Conservation (phyloP, 2,329 filamentous ascomycete species). For the Fusarium tjaetaba region DNA sequence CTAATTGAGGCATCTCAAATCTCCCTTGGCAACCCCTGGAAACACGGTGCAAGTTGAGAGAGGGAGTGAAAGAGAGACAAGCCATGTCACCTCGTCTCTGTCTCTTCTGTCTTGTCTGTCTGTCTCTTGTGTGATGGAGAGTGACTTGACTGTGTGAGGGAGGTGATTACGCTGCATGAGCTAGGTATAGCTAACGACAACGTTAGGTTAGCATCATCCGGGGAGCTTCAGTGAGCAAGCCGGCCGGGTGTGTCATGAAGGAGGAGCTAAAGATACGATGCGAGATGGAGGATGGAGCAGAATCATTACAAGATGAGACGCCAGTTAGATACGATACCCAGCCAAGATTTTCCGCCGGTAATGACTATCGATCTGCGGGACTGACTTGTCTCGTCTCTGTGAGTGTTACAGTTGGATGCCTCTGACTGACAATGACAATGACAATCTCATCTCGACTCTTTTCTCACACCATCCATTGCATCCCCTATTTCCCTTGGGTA, state of each 20-base stretch:
- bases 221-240: conserved; percentile 29
- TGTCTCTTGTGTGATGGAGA: background rate
- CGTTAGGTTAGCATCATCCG: conserved; percentile 22
- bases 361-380: conserved; percentile 22
- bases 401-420: conserved; percentile 1
- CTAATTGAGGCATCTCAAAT: conserved; percentile 37
- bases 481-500: background rate
- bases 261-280: conserved; percentile 16
- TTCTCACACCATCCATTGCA: conserved; percentile 23
- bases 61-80: conserved; percentile 9
- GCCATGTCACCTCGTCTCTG: conserved; percentile 19
- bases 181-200: conserved; percentile 1
- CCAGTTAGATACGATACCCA: conserved; percentile 11
- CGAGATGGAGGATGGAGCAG: conserved; percentile 13
- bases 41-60: background rate
- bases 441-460: conserved; percentile 31
- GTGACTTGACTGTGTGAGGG: background rate
- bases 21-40: conserved; percentile 24
- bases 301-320: conserved; percentile 31
- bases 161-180: conserved; percentile 10
- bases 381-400: background rate
- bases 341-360: conserved; percentile 30
- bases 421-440: background rate
- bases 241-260: conserved; percentile 22
- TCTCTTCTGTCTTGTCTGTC: background rate